Evolutionary conservation across 73 alveolate species (phyloP).

Genomic region (Paramecium caudatum): DNA sequence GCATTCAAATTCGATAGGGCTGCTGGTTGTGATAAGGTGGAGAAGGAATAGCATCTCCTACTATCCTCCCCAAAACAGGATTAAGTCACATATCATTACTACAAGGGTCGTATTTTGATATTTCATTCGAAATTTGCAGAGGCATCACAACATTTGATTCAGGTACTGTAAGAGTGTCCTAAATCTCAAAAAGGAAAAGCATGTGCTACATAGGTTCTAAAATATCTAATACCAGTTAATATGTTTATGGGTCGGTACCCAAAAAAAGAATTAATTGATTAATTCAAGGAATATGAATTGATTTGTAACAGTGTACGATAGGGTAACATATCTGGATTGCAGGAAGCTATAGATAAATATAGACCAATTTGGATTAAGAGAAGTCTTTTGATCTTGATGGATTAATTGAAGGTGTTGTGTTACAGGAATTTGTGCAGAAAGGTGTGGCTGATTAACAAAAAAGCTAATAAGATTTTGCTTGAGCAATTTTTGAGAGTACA

Average conservation of each 20-base stretch:
- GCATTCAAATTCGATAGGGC: conserved; percentile 48
- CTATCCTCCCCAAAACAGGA: conserved; percentile 16
- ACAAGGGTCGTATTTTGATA: conserved; percentile 49
- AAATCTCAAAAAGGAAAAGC: neutral
- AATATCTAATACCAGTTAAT: conserved; percentile 57
- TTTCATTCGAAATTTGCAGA: conserved; percentile 47
- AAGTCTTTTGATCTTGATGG: conserved; percentile 62
- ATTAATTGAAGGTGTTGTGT: conserved; percentile 31
- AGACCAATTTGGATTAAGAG: conserved; percentile 34
- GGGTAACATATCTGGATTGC: conserved; percentile 6
- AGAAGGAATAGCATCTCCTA: conserved; percentile 3
- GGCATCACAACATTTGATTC: conserved; percentile 15
- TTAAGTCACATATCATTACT: conserved; percentile 51
- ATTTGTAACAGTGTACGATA: conserved; percentile 13
- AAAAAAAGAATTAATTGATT: conserved; percentile 1
- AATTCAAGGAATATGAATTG: conserved; percentile 8
- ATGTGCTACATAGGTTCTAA: conserved; percentile 18
- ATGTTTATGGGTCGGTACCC: conserved; percentile 61
- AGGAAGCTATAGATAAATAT: conserved; percentile 40
- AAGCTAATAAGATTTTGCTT: neutral
- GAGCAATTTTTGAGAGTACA: conserved; percentile 42
- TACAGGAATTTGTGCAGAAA: conserved; percentile 64
- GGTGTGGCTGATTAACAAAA: conserved; percentile 24
- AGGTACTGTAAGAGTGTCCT: conserved; percentile 53
- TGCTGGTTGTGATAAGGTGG: conserved; percentile 55